Base-by-base conservation (phyloP, 768 basidiomycete species). In the Lactarius sp. region DNA sequence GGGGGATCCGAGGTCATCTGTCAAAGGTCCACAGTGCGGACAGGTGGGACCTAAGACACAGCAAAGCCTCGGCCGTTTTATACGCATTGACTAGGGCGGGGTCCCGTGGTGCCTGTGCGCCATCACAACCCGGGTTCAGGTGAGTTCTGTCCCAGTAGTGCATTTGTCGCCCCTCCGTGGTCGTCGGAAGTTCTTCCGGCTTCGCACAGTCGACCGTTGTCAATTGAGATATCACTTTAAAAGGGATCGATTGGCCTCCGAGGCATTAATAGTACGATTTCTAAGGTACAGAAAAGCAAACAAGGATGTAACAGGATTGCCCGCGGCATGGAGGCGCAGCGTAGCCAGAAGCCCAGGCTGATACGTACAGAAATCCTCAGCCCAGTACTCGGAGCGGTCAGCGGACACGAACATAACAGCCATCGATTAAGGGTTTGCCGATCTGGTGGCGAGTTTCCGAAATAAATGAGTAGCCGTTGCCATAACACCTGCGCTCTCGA, bases 101-200 rank as follows among this genome's bases (percentile, higher is more conserved):
- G 57, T 55, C 53, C 33, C 65, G 65, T 64, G 65, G 61, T 41
- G 62, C 44, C 47, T 13, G 55, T 18, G 56, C 42, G 56, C 51
- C 31, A 66, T 55, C 49, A 52, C 52, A 58, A 44, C 27, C 56
- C 50, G 56, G 50, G 56, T 62, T 46, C 56, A 52, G 49, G n/a
- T 57, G 50, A 14, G 31, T 34, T 44, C 31, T 31, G 55, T 27
- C 22, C 22, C 22, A 27, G 22, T 52, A 14, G 55, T 31, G 52
- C 37, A 52, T 66, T 66, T 50, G 65, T 65, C 53, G 65, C 62
- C 27, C 53, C 62, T 66, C 65, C 65, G 65, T 56, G 57, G 56
- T 66, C n/a, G 62, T 64, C 65, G 65, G 65, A 66, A 39, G 49
- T 65, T 50, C 62, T 59, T 41, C 53, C 65, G 57, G 57, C 65